Evolutionary conservation across 177 flowering plant genomes (phyloP).

Genomic region (Telopea speciosissima): DNA sequence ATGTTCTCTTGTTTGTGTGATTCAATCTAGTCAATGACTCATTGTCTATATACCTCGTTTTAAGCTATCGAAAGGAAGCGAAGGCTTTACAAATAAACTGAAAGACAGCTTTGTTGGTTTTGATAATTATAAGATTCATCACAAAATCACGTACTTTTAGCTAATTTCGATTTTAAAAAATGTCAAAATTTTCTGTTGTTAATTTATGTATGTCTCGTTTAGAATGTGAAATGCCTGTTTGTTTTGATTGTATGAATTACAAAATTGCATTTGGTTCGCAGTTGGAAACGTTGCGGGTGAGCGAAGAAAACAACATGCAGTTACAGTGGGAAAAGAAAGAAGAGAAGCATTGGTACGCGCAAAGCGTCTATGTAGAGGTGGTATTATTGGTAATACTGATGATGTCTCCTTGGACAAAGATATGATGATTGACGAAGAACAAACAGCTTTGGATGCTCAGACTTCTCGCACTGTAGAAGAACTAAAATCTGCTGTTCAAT

Average conservation of each 20-base stretch:
- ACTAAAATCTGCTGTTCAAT: conserved; percentile 47
- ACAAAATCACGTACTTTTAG: no score
- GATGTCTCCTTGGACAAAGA: conserved; percentile 39
- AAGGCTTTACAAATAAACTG: no score
- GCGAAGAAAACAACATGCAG: conserved; percentile 69
- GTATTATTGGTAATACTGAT: conserved; percentile 35
- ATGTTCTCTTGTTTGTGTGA: background rate
- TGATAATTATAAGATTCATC: background rate
- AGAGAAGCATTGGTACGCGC: conserved; percentile 80
- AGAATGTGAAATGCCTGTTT: background rate
- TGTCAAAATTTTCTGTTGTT: background rate
- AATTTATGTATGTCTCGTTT: background rate
- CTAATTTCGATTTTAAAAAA: background rate
- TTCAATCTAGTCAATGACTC: background rate
- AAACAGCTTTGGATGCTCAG: conserved; percentile 56
- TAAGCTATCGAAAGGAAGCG: no score
- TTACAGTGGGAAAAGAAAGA: conserved; percentile 75
- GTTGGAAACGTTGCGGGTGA: conserved; percentile 72
- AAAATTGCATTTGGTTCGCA: conserved; percentile 19
- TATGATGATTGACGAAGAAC: conserved; percentile 68
- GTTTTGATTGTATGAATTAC: background rate
- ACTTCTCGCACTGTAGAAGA: conserved; percentile 59
- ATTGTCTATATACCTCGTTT: no score
- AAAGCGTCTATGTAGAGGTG: conserved; percentile 79
- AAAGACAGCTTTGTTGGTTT: no score